Evolutionary conservation across 805 yeast genomes (phyloP).

Genomic region (Candida glaebosa): DNA sequence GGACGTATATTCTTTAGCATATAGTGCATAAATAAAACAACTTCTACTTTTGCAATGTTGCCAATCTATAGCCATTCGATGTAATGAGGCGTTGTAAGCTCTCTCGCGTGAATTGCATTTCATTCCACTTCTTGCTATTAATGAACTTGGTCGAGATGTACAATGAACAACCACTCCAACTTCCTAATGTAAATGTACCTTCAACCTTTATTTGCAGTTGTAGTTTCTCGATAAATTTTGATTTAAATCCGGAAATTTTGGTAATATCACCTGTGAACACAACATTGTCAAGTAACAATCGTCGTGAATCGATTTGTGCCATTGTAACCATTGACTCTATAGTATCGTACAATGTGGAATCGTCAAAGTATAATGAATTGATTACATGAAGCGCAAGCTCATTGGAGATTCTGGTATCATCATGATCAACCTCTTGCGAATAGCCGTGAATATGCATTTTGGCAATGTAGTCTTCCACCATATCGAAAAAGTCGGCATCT

Average conservation of each 20-base stretch:
- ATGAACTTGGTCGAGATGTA: conserved; percentile 20
- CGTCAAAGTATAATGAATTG: conserved; percentile 9
- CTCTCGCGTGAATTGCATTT: conserved; percentile 17
- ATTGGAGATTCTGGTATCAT: not conserved
- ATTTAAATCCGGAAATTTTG: conserved; percentile 21
- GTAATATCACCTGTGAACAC: conserved; percentile 23
- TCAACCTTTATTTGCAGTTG: conserved; percentile 4
- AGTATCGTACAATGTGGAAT: conserved; percentile 4
- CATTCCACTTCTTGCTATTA: conserved; percentile 15
- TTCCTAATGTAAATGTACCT: conserved; percentile 19
- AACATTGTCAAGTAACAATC: conserved; percentile 15
- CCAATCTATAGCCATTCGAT: conserved; percentile 1
- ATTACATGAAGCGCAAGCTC: conserved; percentile 9
- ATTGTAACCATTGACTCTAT: conserved; percentile 8
- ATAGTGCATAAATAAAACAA: conserved; percentile 4
- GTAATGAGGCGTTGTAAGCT: not conserved
- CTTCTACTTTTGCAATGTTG: not conserved
- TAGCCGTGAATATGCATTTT: not conserved
- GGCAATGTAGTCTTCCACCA: conserved; percentile 9
- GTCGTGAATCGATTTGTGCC: conserved; percentile 19
- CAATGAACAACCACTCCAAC: conserved; percentile 32
- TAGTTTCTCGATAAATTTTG: conserved; percentile 13
- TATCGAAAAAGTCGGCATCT: conserved; percentile 8
- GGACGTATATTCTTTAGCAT: conserved; percentile 8
- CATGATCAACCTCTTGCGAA: not conserved